A percentile compares a stretch with the other conserved stretches of the same genome.
These are phyloP conservation scores for Boletus huronensis DNA, from an alignment of 768 basidiomycete genomes.

Conservation along the genomic window DNA sequence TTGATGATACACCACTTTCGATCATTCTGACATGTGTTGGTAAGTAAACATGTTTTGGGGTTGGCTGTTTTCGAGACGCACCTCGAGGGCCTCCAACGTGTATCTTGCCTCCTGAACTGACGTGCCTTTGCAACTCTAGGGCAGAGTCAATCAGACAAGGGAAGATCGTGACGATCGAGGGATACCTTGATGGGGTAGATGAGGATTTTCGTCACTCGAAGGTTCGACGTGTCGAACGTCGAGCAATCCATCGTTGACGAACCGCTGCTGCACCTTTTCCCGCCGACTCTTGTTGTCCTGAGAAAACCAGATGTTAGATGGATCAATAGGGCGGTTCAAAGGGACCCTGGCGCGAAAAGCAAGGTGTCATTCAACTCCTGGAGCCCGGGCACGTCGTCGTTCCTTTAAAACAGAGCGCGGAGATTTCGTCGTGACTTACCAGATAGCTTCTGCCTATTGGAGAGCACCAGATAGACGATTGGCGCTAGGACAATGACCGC, in stretches of 20 bases:
- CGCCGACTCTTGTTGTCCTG: neutral
- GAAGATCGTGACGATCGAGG: neutral
- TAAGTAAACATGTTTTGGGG: neutral
- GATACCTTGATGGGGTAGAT: conserved; percentile 65
- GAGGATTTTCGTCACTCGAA: conserved; percentile 53
- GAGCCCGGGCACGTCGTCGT: neutral
- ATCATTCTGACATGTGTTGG: conserved; percentile 49
- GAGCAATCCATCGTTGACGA: conserved; percentile 8
- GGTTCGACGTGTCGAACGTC: conserved; percentile 29
- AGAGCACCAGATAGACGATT: conserved; percentile 14
- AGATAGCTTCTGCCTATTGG: neutral
- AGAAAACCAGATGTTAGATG: conserved; percentile 15
- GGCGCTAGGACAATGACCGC: conserved; percentile 11
- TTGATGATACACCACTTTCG: conserved; percentile 70
- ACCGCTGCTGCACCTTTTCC: neutral
- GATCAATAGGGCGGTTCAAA: neutral
- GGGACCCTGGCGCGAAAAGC: neutral
- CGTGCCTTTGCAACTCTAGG: conserved; percentile 70
- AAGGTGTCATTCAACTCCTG: neutral
- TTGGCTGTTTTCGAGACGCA: conserved; percentile 25
- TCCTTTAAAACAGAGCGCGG: neutral
- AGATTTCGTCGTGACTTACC: conserved; percentile 13
- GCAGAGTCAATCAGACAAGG: neutral
- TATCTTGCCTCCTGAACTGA: conserved; percentile 55
- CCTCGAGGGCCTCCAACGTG: conserved; percentile 64